A percentile compares a stretch with the other conserved stretches of the same genome.
These are phyloP conservation scores for Paralagenidium karlingii DNA, from an alignment of 352 stramenopile genomes.

Conservation along the genomic window DNA sequence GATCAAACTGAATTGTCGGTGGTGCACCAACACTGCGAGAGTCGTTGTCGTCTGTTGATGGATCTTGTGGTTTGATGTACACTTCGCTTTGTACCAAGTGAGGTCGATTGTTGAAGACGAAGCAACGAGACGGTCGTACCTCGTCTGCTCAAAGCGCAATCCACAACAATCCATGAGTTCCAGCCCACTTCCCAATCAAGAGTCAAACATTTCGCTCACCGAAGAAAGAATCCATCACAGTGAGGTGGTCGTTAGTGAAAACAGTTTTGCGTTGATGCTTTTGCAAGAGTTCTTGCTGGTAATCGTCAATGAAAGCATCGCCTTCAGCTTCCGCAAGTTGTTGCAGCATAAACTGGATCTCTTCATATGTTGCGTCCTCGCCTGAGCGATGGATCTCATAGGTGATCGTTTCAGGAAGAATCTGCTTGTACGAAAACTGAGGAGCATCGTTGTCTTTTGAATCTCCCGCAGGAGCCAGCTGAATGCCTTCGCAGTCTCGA, in stretches of 20 bases:
- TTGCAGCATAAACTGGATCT: constrained; percentile 37
- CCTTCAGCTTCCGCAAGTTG: constrained; percentile 48
- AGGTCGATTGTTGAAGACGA: constrained; percentile 61
- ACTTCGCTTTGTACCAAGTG: constrained; percentile 70
- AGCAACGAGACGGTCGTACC: constrained; percentile 24
- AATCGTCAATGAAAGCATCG: constrained; percentile 31
- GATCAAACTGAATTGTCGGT: too few species aligned
- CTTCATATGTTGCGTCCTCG: constrained; percentile 60
- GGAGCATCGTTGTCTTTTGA: background rate
- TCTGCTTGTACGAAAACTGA: constrained; percentile 24
- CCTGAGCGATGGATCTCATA: constrained; percentile 69
- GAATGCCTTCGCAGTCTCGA: constrained; percentile 51
- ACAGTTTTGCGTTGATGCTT: constrained; percentile 46
- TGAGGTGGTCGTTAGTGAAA: constrained; percentile 31
- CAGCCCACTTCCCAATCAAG: too few species aligned
- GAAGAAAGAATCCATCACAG: constrained; percentile 51
- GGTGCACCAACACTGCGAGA: too few species aligned
- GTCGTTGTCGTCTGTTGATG: constrained; percentile 19
- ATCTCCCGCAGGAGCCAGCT: background rate
- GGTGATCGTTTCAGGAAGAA: constrained; percentile 44
- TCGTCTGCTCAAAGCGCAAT: too few species aligned
- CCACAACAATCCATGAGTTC: too few species aligned
- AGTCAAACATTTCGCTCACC: too few species aligned
- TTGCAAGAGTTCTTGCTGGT: constrained; percentile 35
- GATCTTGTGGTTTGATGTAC: constrained; percentile 7